phyloP scores from a whole-genome alignment of 176 grass and related monocot species.

The Lolium rigidum region DNA sequence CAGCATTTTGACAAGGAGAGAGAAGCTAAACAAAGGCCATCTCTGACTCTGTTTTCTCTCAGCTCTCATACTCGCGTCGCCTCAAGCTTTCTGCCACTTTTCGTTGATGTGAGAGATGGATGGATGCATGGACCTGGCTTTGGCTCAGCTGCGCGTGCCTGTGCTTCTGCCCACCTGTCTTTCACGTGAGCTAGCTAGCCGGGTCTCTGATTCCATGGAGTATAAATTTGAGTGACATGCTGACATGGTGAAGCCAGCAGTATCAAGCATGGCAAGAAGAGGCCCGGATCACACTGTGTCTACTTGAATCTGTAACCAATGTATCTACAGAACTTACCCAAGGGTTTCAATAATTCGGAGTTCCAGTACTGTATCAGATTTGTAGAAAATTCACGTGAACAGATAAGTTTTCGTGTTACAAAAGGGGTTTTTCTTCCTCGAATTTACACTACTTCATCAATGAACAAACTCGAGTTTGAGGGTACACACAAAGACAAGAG shows the following conservation, averaged over 20 bases:
- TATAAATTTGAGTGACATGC: not conserved
- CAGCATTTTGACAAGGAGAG: not conserved
- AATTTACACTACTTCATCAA: too few species aligned
- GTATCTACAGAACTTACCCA: too few species aligned
- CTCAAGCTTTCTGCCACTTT: conserved; percentile 7
- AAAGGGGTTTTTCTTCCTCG: not conserved
- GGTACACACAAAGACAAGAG: not conserved
- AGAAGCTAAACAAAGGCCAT: not conserved
- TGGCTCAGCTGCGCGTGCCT: conserved; percentile 15
- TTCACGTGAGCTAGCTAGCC: conserved; percentile 18
- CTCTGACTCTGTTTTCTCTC: not conserved
- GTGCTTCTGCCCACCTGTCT: not conserved
- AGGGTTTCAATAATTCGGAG: not conserved
- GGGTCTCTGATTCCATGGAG: not conserved
- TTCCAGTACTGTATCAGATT: not conserved
- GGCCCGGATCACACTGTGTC: not conserved
- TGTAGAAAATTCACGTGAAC: not conserved
- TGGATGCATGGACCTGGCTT: conserved; percentile 13
- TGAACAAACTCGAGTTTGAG: not conserved
- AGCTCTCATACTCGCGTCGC: conserved; percentile 7
- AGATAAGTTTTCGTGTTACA: not conserved
- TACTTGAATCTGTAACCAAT: not conserved
- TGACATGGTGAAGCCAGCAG: not conserved
- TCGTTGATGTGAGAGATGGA: conserved; percentile 21
- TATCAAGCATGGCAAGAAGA: not conserved